These are phyloP conservation scores for Cynara cardunculus DNA, from an alignment of 129 eudicot species.

Conservation along the genomic window DNA sequence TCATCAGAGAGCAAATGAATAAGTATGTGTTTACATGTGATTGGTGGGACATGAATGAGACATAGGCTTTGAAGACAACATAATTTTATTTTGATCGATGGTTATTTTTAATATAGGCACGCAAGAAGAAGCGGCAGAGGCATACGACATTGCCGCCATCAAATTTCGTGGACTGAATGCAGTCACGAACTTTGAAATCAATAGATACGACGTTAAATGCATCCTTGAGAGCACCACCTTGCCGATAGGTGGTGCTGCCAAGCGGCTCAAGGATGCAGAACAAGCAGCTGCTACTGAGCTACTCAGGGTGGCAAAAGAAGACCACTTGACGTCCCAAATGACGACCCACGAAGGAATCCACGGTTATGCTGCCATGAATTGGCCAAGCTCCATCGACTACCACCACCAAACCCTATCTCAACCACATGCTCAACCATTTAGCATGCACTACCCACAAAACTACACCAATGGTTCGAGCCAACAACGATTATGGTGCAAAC, in stretches of 20 bases:
- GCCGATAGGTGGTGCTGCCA: slow-evolving; percentile 84
- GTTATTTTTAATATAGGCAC: slow-evolving; percentile 47
- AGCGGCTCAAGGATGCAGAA: slow-evolving; percentile 76
- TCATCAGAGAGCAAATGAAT: neutral
- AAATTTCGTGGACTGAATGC: slow-evolving; percentile 87
- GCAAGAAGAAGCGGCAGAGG: slow-evolving; percentile 99
- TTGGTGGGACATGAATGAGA: too few relatives aligned
- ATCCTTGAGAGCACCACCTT: slow-evolving; percentile 77
- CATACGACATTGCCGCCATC: slow-evolving; percentile 92
- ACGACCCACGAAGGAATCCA: slow-evolving; percentile 32
- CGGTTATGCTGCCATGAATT: slow-evolving; percentile 23
- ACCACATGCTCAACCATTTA: slow-evolving; percentile 51
- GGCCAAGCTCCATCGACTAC: slow-evolving; percentile 58
- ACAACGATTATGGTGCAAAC: slow-evolving; percentile 66
- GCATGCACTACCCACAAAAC: slow-evolving; percentile 50
- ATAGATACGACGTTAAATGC: slow-evolving; percentile 78
- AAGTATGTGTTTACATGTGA: neutral
- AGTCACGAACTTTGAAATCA: slow-evolving; percentile 86
- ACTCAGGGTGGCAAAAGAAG: slow-evolving; percentile 19
- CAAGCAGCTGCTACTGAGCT: slow-evolving; percentile 40
- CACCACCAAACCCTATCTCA: slow-evolving; percentile 39
- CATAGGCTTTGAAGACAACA: too few relatives aligned
- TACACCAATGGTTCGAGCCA: slow-evolving; percentile 21
- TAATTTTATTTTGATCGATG: neutral
- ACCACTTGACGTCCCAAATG: slow-evolving; percentile 25